Percentiles rank a stretch among this genome's conserved stretches.
These are phyloP conservation scores for Candida cerambycidarum DNA, from an alignment of 805 yeast species.

Conservation along the genomic window DNA sequence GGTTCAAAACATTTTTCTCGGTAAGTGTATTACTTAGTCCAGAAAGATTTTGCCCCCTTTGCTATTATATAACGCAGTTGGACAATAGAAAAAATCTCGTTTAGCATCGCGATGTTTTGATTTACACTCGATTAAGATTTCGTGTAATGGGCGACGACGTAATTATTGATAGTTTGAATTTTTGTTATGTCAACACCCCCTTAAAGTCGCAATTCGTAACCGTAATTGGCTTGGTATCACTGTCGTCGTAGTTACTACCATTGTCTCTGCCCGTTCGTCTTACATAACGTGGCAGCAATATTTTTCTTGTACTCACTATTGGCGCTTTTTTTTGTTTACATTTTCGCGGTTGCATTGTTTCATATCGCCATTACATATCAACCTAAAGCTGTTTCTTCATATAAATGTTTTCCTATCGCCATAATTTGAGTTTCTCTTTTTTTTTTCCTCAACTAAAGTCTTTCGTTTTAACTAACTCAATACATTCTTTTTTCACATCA, in stretches of 20 bases:
- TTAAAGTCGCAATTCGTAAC: too few relatives aligned
- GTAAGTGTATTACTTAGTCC: conserved; percentile 2
- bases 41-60: conserved; percentile 1
- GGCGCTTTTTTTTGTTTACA: conserved; percentile 5
- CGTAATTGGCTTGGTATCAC: not conserved
- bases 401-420: conserved; percentile 5
- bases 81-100: conserved; percentile 1
- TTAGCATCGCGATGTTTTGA: conserved; percentile 5
- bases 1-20: not conserved
- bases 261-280: not conserved
- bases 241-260: not conserved
- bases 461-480: conserved; percentile 9
- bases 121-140: conserved; percentile 3
- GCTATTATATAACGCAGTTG: too few relatives aligned
- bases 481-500: conserved; percentile 5
- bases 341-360: not conserved
- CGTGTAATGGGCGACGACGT: not conserved
- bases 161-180: not conserved
- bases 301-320: not conserved
- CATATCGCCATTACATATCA: not conserved
- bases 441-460: conserved; percentile 1
- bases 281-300: not conserved
- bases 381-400: not conserved
- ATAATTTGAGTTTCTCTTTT: not conserved
- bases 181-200: conserved; percentile 6